A percentile compares a stretch with the other conserved stretches of the same genome.
Conservation (phyloP, 2,329 filamentous ascomycete species). For the Diaporthe vaccinii region DNA sequence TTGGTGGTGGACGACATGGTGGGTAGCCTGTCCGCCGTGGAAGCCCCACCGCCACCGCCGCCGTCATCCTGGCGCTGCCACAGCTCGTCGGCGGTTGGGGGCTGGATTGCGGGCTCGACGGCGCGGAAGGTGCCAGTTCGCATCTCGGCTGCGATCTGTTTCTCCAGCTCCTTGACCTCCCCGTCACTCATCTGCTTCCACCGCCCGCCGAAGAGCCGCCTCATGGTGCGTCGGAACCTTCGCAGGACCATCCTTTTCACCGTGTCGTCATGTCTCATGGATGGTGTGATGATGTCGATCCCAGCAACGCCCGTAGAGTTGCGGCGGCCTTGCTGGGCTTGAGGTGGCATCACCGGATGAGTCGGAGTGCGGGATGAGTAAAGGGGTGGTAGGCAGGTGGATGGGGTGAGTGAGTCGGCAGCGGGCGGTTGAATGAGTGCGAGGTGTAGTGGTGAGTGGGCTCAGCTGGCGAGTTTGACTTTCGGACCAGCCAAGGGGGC, state of each 20-base stretch:
- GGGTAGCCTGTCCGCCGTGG: background rate
- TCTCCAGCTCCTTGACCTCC: conserved; percentile 29
- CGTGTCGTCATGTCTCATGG: conserved; percentile 32
- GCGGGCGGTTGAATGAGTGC: background rate
- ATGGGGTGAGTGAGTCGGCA: background rate
- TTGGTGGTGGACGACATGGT: conserved; percentile 17
- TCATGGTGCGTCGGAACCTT: conserved; percentile 33
- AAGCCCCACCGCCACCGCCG: background rate
- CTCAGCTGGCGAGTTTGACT: conserved; percentile 27
- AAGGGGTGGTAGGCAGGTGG: background rate
- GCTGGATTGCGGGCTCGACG: conserved; percentile 2
- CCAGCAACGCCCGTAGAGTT: conserved; percentile 18
- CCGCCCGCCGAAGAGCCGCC: conserved; percentile 31
- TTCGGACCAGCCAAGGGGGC: conserved; percentile 28
- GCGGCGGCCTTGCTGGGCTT: conserved; percentile 26
- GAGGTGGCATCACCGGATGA: conserved; percentile 28
- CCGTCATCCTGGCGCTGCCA: conserved; percentile 15
- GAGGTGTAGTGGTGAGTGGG: background rate
- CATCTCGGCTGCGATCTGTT: conserved; percentile 24
- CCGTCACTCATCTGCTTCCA: conserved; percentile 32
- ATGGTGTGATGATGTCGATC: conserved; percentile 1
- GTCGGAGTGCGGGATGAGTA: background rate
- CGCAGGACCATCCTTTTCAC: conserved; percentile 26
- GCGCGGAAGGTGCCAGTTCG: conserved; percentile 14
- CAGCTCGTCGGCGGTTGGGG: conserved; percentile 26